Percentiles rank a stretch among this genome's conserved stretches.
Evolutionary conservation across 129 eudicot species (phyloP).

Genomic region (Flaveria brownii): DNA sequence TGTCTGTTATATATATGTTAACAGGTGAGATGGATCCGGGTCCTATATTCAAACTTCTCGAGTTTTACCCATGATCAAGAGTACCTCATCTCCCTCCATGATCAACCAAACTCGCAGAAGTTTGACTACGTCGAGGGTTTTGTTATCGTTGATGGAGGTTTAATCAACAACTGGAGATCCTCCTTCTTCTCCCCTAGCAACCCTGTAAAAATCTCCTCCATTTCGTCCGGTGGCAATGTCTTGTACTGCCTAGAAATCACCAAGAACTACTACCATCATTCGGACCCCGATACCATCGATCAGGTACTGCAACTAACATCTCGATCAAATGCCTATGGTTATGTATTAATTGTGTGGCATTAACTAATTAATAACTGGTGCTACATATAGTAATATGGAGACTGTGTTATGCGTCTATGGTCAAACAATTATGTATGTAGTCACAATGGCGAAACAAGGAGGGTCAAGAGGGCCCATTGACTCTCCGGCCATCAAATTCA

Average conservation of each 20-base stretch:
- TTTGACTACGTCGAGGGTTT: conserved; percentile 88
- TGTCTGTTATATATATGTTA: neutral
- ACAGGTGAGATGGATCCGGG: conserved; percentile 96
- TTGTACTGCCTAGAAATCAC: conserved; percentile 69
- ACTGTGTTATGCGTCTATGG: too few species aligned
- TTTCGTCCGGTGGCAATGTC: conserved; percentile 48
- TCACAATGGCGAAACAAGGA: too few species aligned
- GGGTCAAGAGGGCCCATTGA: too few species aligned
- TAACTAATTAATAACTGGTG: too few species aligned
- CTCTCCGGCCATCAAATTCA: too few species aligned
- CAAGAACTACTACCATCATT: conserved; percentile 53
- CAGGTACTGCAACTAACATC: conserved; percentile 39
- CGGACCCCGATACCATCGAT: conserved; percentile 43
- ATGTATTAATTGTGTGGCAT: too few species aligned
- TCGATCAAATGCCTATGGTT: too few species aligned
- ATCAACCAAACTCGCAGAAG: conserved; percentile 41
- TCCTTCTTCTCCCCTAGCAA: conserved; percentile 70
- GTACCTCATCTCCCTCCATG: conserved; percentile 69
- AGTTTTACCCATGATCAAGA: conserved; percentile 83
- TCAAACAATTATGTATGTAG: too few species aligned
- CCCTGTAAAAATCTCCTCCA: conserved; percentile 59
- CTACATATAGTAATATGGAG: too few species aligned
- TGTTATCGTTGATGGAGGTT: conserved; percentile 71
- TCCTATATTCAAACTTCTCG: conserved; percentile 75
- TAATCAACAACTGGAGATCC: conserved; percentile 76